Conservation (phyloP, 305 asterid species). For the Fraxinus angustifolia region DNA sequence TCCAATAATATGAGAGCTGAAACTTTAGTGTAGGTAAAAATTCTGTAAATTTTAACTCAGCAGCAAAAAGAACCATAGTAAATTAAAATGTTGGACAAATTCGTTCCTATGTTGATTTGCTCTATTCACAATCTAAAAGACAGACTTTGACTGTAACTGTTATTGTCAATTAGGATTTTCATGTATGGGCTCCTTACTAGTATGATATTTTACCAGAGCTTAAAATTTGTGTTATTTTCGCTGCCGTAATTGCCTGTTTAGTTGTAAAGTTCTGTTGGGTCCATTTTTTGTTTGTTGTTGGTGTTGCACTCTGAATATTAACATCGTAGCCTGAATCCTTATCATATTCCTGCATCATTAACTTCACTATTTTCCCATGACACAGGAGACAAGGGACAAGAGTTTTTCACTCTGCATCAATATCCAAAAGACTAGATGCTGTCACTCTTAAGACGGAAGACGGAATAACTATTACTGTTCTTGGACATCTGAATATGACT, state of each 20-base stretch:
- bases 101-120: not conserved
- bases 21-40: not conserved
- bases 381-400: conserved; percentile 45
- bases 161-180: not conserved
- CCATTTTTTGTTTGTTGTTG: conserved; percentile 12
- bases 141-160: not conserved
- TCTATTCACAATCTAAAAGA: not conserved
- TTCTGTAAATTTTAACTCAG: not conserved
- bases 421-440: conserved; percentile 51
- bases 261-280: not conserved
- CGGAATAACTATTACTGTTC: conserved; percentile 50
- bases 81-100: conserved; percentile 6
- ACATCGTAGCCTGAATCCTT: not conserved
- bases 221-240: conserved; percentile 10
- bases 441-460: conserved; percentile 58
- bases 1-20: not conserved
- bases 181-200: not conserved
- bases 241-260: not conserved
- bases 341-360: not conserved
- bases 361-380: conserved; percentile 12
- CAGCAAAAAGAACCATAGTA: not conserved
- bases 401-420: conserved; percentile 53
- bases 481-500: conserved; percentile 49
- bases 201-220: not conserved
- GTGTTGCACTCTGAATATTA: not conserved